phyloP scores from a whole-genome alignment of 2,329 filamentous ascomycete genomes.

The Hypoxylon rubiginosum region DNA sequence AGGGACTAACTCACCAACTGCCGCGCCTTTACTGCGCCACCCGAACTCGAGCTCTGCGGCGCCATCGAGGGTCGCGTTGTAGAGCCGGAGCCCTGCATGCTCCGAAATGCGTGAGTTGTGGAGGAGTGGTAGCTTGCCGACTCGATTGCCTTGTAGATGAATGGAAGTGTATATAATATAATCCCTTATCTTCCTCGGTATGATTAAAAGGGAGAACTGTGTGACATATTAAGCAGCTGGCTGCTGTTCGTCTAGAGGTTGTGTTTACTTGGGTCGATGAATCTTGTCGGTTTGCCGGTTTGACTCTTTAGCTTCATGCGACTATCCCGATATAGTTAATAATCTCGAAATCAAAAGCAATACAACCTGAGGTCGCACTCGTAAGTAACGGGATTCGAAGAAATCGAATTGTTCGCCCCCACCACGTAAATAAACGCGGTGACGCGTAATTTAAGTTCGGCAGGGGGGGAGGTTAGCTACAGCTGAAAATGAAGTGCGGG shows the following conservation, averaged over 20 bases:
- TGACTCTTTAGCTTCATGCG: background rate
- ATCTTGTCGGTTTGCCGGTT: background rate
- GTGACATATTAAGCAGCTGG: background rate
- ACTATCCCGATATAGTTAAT: background rate
- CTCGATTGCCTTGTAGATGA: too few relatives aligned
- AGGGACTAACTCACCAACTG: constrained; percentile 58
- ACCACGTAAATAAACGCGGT: constrained; percentile 18
- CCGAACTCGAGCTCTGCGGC: constrained; percentile 55
- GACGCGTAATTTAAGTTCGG: constrained; percentile 23
- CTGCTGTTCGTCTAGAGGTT: background rate
- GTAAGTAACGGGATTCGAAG: background rate
- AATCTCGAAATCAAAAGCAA: background rate
- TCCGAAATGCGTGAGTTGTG: constrained; percentile 42
- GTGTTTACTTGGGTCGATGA: background rate
- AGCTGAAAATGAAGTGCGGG: constrained; percentile 23
- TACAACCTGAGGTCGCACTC: background rate
- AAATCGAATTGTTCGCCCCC: background rate
- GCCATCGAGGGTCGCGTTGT: constrained; percentile 54
- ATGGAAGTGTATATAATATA: background rate
- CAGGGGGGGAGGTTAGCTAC: background rate
- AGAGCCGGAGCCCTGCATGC: constrained; percentile 42
- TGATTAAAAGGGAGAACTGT: background rate
- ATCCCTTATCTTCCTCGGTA: background rate
- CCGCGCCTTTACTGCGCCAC: constrained; percentile 62
- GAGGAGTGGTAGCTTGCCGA: constrained; percentile 30